A percentile compares a stretch with the other conserved stretches of the same genome.
Conservation (phyloP, 352 stramenopile species). For the Heterotrichella gracilis region DNA sequence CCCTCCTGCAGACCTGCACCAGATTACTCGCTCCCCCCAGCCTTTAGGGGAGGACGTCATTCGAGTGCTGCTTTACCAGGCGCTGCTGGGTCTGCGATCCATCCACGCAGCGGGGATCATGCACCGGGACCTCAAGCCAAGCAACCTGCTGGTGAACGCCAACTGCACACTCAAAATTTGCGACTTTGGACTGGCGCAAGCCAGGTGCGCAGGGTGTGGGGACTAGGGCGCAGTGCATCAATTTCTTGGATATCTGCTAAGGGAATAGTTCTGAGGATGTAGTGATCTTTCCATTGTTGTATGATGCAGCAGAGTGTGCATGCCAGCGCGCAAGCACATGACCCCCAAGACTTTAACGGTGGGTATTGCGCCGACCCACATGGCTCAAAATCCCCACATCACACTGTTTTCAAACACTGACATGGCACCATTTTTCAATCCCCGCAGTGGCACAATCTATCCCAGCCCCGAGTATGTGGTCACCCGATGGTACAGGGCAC, state of each 20-base stretch:
- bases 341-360: too few relatives aligned
- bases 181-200: conserved; percentile 46
- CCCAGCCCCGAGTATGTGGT: conserved; percentile 50
- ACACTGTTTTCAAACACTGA: too few relatives aligned
- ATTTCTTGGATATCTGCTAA: background rate
- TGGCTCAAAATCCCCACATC: too few relatives aligned
- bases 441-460: too few relatives aligned
- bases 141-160: conserved; percentile 74
- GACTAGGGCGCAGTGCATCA: background rate
- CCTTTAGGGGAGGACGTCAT: conserved; percentile 53
- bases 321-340: too few relatives aligned
- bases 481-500: conserved; percentile 51
- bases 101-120: conserved; percentile 61
- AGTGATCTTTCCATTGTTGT: too few relatives aligned
- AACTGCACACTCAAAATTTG: conserved; percentile 75
- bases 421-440: too few relatives aligned
- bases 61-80: conserved; percentile 62
- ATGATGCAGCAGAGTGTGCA: too few relatives aligned
- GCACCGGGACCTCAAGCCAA: conserved; percentile 67
- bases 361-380: too few relatives aligned
- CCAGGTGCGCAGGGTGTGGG: background rate
- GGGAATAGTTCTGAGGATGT: conserved; percentile 1
- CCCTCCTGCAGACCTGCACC: conserved; percentile 81
- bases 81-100: conserved; percentile 39
- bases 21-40: conserved; percentile 69